Base-by-base conservation (phyloP, 2,329 filamentous ascomycete genomes). In the Xylariaceae sp. region DNA sequence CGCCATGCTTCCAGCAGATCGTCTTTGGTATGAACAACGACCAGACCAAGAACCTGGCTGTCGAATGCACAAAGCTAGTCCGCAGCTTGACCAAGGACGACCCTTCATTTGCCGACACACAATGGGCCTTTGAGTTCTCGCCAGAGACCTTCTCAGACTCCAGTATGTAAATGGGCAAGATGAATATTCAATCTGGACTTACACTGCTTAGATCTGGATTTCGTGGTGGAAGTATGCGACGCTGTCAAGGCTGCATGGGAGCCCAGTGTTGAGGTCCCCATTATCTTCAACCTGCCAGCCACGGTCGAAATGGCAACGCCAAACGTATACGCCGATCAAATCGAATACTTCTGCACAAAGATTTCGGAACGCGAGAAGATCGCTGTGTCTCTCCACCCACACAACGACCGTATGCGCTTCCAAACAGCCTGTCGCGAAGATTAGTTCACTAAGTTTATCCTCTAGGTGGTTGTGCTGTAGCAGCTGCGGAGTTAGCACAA, bases 211-310 rank as follows among this genome's bases (percentile, higher is more conserved):
- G 22, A 28, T 28, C 22, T 28, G 22, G 22, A 28, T 7, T 28
- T 28, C 7, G 22, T 28, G 22, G 22, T 28, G 22, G 22, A 28
- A 28, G 81, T 97, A 40, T 97, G 94, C 71, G 86, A 96, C 68
- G 93, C 93, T 33, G 93, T 97, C 64, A 97, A 96, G 80, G 87
- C 79, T 6, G 94, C 92, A 1, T 99, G 94, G 94, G 91, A 80
- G 57, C 93, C 94, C 1, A 84, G 82, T 0, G 83, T 77, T 38
- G 83, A 90, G 70, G 86, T 84, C 62, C 89, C 87, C 44, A 90
- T 99, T 71, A 96, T 99, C 68, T 94, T 99, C 80, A 97, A 97
- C 75, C 80, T 99, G 47, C 93, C 94, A 1, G 93, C 94, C 1
- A 99, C 94, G 0, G 93, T 97, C 34, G 94, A 99, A 74, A 86